Evolutionary conservation across 2,329 filamentous ascomycete species (phyloP).

Genomic region (Sclerotinia subarctica): DNA sequence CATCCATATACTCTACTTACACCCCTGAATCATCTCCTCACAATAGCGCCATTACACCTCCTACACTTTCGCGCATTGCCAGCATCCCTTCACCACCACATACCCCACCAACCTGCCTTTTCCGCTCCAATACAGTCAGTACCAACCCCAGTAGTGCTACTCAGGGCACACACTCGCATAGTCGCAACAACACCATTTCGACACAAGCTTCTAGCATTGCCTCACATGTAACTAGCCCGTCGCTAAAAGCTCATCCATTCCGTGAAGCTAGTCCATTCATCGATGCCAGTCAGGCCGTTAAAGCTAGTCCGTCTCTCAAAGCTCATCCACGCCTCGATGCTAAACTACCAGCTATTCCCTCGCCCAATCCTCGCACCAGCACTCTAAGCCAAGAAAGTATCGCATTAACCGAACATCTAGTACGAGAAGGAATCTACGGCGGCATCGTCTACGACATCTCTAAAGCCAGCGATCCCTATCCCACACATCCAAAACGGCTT

Average conservation of each 20-base stretch:
- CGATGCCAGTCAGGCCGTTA: neutral
- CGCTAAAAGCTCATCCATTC: neutral
- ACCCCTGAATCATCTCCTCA: neutral
- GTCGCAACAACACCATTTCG: neutral
- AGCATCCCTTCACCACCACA: constrained; percentile 2
- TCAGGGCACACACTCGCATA: neutral
- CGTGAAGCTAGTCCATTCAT: neutral
- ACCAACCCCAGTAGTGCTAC: neutral
- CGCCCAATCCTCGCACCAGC: neutral
- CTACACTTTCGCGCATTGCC: neutral
- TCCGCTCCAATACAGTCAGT: neutral
- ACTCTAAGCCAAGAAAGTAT: neutral
- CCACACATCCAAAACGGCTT: neutral
- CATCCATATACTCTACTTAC: neutral
- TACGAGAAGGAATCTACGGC: constrained; percentile 7
- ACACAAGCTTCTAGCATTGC: neutral
- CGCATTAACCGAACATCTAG: constrained; percentile 4
- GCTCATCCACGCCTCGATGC: neutral
- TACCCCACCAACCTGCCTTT: neutral
- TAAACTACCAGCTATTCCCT: neutral
- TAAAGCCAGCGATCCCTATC: neutral
- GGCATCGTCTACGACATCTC: neutral
- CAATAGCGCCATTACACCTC: neutral
- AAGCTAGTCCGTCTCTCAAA: neutral
- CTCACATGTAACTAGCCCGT: neutral